Base-by-base conservation (phyloP, 306 rosid genomes). In the Phaseolus lunatus region DNA sequence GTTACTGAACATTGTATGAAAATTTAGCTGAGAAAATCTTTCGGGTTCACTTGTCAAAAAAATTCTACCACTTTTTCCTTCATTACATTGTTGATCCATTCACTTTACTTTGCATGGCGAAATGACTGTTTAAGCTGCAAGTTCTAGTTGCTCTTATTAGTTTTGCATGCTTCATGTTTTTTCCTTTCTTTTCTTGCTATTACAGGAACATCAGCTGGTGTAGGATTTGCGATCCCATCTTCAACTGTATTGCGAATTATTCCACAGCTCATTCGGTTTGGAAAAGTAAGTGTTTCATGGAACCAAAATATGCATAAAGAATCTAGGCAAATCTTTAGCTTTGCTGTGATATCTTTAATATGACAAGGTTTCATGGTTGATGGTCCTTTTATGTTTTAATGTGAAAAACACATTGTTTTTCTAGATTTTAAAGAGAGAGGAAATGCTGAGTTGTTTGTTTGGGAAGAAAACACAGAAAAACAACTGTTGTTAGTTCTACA, bases 171-270 rank as follows among this genome's bases (percentile, higher is more conserved):
- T 72, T 65, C 4, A 76, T 1, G 47, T 23, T 57, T 13, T 64
- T 73, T n/a, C n/a, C 2, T 12, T 29, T n/a, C 63, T 69, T 39
- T 37, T 80, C 19, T 43, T 77, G 82, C 75, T 54, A 69, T 77
- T 81, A 72, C 86, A 95, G 99, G 99, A 53, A 95, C 97, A 73
- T 95, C 99, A 52, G 97, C 99, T 24, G 97, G 97, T 63, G 99
- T 95, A 45, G 99, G 99, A 71, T 95, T 95, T 87, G 99, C 99
- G 53, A 92, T 95, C 85, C 99, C 93, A 58, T 92, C 97, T 68
- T 86, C 90, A 75, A 89, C 97, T 56, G 99, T 92, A 27, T 81
- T 70, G 54, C 86, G 87, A 82, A 92, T 92, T 57, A 90, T 88
- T 71, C 97, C 97, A 53, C 99, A 92, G 80, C 80, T 95, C 85